Percentiles rank a stretch among this genome's conserved stretches.
phyloP scores from a whole-genome alignment of 2,329 filamentous ascomycete species.

The Colletotrichum shisoi region DNA sequence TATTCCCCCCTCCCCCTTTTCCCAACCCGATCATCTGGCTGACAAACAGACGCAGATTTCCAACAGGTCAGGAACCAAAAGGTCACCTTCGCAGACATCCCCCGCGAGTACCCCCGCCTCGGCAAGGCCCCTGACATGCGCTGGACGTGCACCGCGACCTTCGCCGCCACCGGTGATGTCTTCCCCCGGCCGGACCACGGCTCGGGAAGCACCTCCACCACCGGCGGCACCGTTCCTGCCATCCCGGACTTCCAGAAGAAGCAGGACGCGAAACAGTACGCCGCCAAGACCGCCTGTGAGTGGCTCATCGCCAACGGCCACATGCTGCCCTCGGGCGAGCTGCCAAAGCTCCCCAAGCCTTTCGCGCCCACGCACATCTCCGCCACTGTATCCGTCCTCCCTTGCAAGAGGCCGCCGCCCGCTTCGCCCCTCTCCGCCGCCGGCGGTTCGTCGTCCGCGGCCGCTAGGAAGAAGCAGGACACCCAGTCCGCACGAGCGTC shows the following conservation, averaged over 20 bases:
- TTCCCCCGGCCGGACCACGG: conserved; percentile 43
- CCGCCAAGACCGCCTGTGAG: conserved; percentile 57
- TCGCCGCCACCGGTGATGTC: conserved; percentile 23
- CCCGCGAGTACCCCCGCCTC: conserved; percentile 30
- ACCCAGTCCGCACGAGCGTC: not conserved
- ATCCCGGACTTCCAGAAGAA: conserved; percentile 33
- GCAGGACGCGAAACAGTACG: conserved; percentile 60
- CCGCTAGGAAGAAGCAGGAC: conserved; percentile 8
- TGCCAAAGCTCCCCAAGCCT: conserved; percentile 39
- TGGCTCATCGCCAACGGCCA: conserved; percentile 49
- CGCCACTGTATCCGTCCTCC: not conserved
- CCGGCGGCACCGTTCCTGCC: conserved; percentile 21
- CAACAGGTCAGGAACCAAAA: conserved; percentile 28
- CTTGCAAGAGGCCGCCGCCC: conserved; percentile 6
- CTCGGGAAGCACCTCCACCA: conserved; percentile 37
- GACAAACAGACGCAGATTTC: conserved; percentile 16
- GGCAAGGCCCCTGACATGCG: conserved; percentile 31
- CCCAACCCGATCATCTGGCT: not conserved
- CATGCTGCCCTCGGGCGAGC: conserved; percentile 44
- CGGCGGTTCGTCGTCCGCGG: not conserved
- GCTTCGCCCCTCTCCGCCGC: not conserved
- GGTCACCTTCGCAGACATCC: conserved; percentile 24
- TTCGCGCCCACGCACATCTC: conserved; percentile 8
- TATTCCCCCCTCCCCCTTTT: not conserved
- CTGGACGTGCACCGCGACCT: conserved; percentile 31